Base-by-base conservation (phyloP, 495 filamentous ascomycete species). In the Penicillium chermesinum region DNA sequence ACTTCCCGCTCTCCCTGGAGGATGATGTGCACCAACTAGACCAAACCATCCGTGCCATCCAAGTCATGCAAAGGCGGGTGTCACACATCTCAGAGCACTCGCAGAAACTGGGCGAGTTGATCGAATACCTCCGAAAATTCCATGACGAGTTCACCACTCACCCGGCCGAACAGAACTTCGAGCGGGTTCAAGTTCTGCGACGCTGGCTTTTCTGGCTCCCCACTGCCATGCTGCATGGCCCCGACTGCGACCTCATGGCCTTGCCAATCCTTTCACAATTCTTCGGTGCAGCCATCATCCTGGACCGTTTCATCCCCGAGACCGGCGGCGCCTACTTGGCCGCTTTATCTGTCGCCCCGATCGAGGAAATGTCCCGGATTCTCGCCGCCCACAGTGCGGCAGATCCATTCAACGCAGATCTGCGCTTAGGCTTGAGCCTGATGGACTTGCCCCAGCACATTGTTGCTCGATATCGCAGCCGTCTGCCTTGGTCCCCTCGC, bases 171-270 rank as follows among this genome's bases (percentile, higher is more conserved):
- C 82, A 93, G 47, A 84, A 91, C 54, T 97, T 97, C 63, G 83
- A 89, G 60, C 83, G 89, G 52, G 79, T 97, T 19, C 87, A 91
- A 50, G 79, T 86, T 6, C 77, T 98, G 14, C 84, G 91, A 36
- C 81, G 84, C 47, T 96, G 94, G 91, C 79, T 97, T 16, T 95
- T 96, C 71, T 98, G 90, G 88, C 77, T 96, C 38, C 94, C 94
- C 2, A 82, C 80, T 25, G 81, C 85, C 15, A 73, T 96, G 64
- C 73, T 96, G 16, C 70, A 70, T 30, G 66, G 66, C 10, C 65
- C 68, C 2, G 71, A 73, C 7, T 58, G 65, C 7, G 70, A 74
- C 43, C 53, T 64, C 14, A 62, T 49, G 13, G 72, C 70, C 0
- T 63, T 79, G 18, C 58, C 71, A 30, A 78, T 95, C 25, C 80